These are phyloP conservation scores for Boletus sp. DNA, from an alignment of 768 basidiomycete species.

Conservation along the genomic window DNA sequence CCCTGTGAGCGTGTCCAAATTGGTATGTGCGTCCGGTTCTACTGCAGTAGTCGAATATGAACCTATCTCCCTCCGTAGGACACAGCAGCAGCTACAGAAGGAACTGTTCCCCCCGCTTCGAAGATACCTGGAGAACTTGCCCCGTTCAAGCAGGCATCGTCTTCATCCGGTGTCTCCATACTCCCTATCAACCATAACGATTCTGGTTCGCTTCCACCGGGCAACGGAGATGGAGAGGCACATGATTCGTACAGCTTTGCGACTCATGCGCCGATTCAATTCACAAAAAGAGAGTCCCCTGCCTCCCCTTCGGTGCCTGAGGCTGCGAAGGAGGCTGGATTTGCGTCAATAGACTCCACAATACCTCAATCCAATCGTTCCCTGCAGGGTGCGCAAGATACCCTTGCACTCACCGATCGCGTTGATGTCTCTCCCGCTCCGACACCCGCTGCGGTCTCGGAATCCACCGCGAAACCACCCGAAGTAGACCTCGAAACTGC, in stretches of 20 bases:
- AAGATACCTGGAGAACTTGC: neutral
- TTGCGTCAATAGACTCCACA: neutral
- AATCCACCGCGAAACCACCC: neutral
- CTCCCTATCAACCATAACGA: constrained; percentile 40
- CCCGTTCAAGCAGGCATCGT: neutral
- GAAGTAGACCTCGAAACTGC: neutral
- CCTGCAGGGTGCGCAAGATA: neutral
- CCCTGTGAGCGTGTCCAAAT: constrained; percentile 22
- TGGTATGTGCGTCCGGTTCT: constrained; percentile 10
- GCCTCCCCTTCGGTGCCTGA: constrained; percentile 1
- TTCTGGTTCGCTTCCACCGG: constrained; percentile 7
- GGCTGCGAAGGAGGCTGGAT: neutral
- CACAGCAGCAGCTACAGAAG: constrained; percentile 22
- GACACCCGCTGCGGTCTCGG: neutral
- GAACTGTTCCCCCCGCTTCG: constrained; percentile 4
- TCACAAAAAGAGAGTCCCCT: neutral
- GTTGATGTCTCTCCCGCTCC: neutral
- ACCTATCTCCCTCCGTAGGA: constrained; percentile 10
- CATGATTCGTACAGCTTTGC: constrained; percentile 10
- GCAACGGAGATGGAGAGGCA: constrained; percentile 10
- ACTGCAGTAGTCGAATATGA: neutral
- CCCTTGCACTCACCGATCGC: neutral
- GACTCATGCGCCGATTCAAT: constrained; percentile 20
- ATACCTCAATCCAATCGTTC: neutral
- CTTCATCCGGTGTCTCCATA: constrained; percentile 24